Percentiles rank a stretch among this genome's conserved stretches.
Evolutionary conservation across 2,329 filamentous ascomycete genomes (phyloP).

Genomic region (Lasiodiplodia sp.): DNA sequence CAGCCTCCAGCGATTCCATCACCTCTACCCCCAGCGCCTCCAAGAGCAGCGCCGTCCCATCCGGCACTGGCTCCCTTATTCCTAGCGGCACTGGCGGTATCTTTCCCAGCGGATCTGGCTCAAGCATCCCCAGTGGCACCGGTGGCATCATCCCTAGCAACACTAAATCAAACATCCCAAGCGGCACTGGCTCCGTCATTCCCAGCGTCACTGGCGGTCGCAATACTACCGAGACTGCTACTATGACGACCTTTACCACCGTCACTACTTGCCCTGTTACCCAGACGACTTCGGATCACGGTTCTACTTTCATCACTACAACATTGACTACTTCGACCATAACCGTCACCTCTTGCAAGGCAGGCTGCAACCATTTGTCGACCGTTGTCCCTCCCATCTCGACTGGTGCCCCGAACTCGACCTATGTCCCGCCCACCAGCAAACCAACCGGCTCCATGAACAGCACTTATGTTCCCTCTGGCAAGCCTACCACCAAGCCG

Average conservation of each 20-base stretch:
- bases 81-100: neutral
- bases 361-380: conserved; percentile 38
- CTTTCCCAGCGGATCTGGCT: conserved; percentile 30
- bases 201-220: conserved; percentile 1
- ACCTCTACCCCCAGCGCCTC: neutral
- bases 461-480: no score
- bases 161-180: neutral
- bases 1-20: neutral
- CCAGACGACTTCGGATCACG: conserved; percentile 34
- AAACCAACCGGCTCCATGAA: no score
- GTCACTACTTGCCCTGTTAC: conserved; percentile 43
- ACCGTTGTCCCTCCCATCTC: conserved; percentile 29
- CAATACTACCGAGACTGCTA: conserved; percentile 31
- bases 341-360: conserved; percentile 48
- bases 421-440: neutral
- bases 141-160: neutral
- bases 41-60: neutral
- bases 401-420: conserved; percentile 22
- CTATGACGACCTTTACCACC: conserved; percentile 42
- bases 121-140: conserved; percentile 36
- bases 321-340: conserved; percentile 47
- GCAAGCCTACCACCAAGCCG: neutral
- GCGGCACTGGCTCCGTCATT: neutral
- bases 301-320: conserved; percentile 39
- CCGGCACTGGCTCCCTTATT: neutral